A percentile compares a stretch with the other conserved stretches of the same genome.
These are phyloP conservation scores for Fomitopsis pulvina DNA, from an alignment of 768 basidiomycete species.

Conservation along the genomic window DNA sequence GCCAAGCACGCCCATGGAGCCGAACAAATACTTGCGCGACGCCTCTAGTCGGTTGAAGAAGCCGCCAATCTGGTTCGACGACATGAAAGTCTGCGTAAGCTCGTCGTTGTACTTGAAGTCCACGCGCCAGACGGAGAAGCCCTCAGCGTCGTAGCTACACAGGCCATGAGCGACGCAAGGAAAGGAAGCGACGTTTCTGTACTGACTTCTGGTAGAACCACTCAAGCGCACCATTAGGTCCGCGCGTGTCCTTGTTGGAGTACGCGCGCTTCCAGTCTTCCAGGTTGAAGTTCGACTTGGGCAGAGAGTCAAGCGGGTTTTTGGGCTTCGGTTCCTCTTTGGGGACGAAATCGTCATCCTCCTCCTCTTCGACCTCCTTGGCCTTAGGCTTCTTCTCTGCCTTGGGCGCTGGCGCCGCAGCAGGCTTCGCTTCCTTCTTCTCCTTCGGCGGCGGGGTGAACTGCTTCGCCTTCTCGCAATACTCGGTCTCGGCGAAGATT, in stretches of 20 bases:
- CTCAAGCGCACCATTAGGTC: constrained; percentile 72
- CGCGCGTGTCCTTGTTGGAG: constrained; percentile 96
- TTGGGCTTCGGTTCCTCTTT: constrained; percentile 79
- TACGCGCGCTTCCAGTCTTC: constrained; percentile 98
- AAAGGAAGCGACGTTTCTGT: neutral
- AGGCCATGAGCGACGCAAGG: neutral
- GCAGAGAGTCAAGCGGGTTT: constrained; percentile 91
- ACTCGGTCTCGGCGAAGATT: constrained; percentile 54
- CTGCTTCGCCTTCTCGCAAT: constrained; percentile 62
- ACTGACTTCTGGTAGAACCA: constrained; percentile 96
- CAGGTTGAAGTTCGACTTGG: constrained; percentile 82
- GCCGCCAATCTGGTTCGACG: constrained; percentile 86
- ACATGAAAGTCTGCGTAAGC: constrained; percentile 91
- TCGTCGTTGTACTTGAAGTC: constrained; percentile 98
- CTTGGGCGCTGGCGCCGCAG: constrained; percentile 26
- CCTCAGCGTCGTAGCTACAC: constrained; percentile 74
- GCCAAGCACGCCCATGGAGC: constrained; percentile 88
- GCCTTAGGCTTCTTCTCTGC: constrained; percentile 44
- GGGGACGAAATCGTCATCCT: constrained; percentile 71
- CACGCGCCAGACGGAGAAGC: constrained; percentile 87
- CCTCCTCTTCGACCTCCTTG: constrained; percentile 56
- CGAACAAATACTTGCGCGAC: constrained; percentile 95
- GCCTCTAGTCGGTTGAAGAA: constrained; percentile 99
- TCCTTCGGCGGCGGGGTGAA: constrained; percentile 75
- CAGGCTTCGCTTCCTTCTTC: constrained; percentile 39